Evolutionary conservation across 257 asterid genomes (phyloP).

Genomic region (Nicotiana tabacum): DNA sequence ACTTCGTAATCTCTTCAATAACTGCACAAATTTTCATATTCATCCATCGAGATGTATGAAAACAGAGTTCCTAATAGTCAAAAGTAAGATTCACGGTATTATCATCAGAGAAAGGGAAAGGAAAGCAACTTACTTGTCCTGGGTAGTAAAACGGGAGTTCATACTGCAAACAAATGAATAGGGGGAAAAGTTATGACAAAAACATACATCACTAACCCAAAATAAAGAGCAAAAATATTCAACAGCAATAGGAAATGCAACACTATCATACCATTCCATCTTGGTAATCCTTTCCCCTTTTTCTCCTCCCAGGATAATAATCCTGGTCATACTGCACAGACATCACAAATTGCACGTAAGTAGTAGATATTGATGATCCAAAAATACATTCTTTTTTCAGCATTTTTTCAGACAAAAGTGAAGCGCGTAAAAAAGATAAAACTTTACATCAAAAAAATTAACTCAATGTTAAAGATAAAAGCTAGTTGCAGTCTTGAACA

Average conservation of each 20-base stretch:
- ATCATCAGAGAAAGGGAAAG: neutral
- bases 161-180: slow-evolving; percentile 55
- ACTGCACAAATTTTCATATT: neutral
- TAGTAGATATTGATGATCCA: neutral
- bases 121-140: slow-evolving; percentile 67
- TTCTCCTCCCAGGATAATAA: slow-evolving; percentile 93
- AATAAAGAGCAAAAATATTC: neutral
- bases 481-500: neutral
- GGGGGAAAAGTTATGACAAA: neutral
- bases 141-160: slow-evolving; percentile 97
- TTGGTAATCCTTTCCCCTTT: slow-evolving; percentile 86
- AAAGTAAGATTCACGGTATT: neutral
- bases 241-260: neutral
- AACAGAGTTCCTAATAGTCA: neutral
- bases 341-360: neutral
- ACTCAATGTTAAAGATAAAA: neutral
- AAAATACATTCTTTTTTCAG: neutral
- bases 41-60: neutral
- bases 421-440: neutral
- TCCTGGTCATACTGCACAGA: slow-evolving; percentile 78
- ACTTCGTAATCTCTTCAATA: neutral
- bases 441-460: neutral
- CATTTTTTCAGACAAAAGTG: neutral
- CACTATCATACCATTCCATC: slow-evolving; percentile 69
- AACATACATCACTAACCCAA: neutral